Conservation (phyloP, 2,329 filamentous ascomycete species). For the Metarhizium guizhouense region DNA sequence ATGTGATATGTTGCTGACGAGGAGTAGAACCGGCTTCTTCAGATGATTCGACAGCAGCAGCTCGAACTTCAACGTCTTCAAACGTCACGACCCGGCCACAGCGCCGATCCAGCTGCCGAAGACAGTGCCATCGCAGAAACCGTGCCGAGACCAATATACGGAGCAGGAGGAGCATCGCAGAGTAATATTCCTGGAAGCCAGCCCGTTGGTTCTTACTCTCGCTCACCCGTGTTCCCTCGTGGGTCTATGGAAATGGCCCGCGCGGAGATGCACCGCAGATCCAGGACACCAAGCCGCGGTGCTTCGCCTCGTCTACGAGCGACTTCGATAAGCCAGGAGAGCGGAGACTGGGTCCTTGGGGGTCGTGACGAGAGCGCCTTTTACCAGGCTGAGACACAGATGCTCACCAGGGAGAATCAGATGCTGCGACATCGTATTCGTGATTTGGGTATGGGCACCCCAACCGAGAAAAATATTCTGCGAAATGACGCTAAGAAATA, state of each 20-base stretch:
- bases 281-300: conserved; percentile 49
- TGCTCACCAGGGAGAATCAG: conserved; percentile 69
- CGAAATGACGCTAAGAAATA: background rate
- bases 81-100: conserved; percentile 29
- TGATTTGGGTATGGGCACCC: conserved; percentile 54
- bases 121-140: conserved; percentile 35
- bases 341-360: conserved; percentile 52
- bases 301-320: conserved; percentile 48
- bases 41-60: conserved; percentile 70
- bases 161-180: conserved; percentile 27
- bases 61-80: conserved; percentile 57
- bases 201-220: conserved; percentile 34
- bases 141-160: conserved; percentile 34
- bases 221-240: conserved; percentile 41
- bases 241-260: conserved; percentile 52
- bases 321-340: conserved; percentile 50
- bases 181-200: conserved; percentile 13
- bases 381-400: conserved; percentile 76
- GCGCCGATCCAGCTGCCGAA: conserved; percentile 34
- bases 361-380: conserved; percentile 67
- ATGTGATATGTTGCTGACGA: background rate
- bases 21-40: conserved; percentile 60
- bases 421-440: conserved; percentile 69
- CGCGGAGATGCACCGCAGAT: conserved; percentile 45
- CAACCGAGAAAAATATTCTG: no score